phyloP scores from a whole-genome alignment of 768 basidiomycete species.

The Mycena filopes region DNA sequence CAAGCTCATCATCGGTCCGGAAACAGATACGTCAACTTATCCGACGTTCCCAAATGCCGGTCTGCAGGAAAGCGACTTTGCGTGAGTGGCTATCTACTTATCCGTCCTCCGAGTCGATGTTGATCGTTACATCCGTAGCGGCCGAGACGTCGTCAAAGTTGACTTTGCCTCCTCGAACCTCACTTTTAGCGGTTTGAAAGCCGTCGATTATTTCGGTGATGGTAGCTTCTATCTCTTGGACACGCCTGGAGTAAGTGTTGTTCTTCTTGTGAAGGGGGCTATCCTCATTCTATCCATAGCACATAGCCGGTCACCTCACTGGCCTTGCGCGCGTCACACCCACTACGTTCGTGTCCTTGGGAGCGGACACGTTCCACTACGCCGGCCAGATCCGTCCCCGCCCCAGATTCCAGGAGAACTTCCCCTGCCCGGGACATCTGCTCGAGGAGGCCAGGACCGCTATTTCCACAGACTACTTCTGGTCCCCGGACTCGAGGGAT shows the following conservation, averaged over 20 bases:
- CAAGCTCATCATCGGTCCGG: constrained; percentile 26
- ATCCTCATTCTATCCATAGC: constrained; percentile 8
- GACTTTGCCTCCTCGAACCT: constrained; percentile 9
- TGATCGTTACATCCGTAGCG: too few relatives aligned
- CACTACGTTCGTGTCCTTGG: constrained; percentile 16
- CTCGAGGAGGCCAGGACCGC: background rate
- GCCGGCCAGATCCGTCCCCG: constrained; percentile 2
- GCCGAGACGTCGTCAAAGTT: constrained; percentile 16
- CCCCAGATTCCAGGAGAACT: constrained; percentile 2
- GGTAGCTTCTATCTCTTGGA: constrained; percentile 30
- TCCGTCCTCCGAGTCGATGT: too few relatives aligned
- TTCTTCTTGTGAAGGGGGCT: background rate
- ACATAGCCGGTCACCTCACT: constrained; percentile 24
- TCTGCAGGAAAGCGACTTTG: constrained; percentile 23
- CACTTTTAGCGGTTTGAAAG: constrained; percentile 19
- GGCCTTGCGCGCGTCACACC: constrained; percentile 30
- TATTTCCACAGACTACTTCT: constrained; percentile 2
- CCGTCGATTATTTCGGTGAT: constrained; percentile 15
- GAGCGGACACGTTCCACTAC: constrained; percentile 9
- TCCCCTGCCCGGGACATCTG: constrained; percentile 1
- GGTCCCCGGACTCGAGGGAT: background rate
- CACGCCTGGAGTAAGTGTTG: constrained; percentile 22
- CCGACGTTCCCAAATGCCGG: constrained; percentile 18
- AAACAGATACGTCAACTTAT: constrained; percentile 19
- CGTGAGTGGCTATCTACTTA: constrained; percentile 7